Percentiles rank a stretch among this genome's conserved stretches.
Evolutionary conservation across 495 filamentous ascomycete genomes (phyloP).

Genomic region (Sordaria brevicollis): DNA sequence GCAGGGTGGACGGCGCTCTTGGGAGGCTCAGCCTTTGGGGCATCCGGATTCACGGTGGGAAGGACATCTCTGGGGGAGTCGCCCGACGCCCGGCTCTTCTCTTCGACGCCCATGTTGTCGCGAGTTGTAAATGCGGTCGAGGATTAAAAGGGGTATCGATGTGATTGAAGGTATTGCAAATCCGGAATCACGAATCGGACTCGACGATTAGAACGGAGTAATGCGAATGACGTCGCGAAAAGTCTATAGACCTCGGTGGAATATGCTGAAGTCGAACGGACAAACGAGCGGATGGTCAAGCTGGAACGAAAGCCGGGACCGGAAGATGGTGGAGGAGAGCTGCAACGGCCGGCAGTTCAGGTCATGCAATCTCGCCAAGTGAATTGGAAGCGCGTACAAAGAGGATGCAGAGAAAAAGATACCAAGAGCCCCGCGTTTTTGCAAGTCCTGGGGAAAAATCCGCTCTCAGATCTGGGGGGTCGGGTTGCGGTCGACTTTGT

Average conservation of each 20-base stretch:
- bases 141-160: background rate
- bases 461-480: background rate
- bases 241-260: constrained; percentile 1
- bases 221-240: constrained; percentile 6
- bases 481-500: background rate
- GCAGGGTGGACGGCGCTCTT: constrained; percentile 64
- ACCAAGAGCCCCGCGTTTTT: background rate
- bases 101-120: constrained; percentile 42
- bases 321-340: background rate
- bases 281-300: constrained; percentile 27
- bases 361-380: background rate
- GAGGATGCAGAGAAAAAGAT: background rate
- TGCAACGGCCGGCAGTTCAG: background rate
- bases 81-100: constrained; percentile 72
- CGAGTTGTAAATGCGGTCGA: background rate
- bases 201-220: background rate
- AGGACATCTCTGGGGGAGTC: constrained; percentile 58
- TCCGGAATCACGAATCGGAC: background rate
- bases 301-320: background rate
- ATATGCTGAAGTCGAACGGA: constrained; percentile 3
- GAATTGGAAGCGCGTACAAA: background rate
- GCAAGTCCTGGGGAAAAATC: background rate
- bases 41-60: constrained; percentile 64
- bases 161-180: background rate
- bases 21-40: constrained; percentile 55